Conservation (phyloP, 108 stramenopile species). For the Stephanodiscus minutulus region DNA sequence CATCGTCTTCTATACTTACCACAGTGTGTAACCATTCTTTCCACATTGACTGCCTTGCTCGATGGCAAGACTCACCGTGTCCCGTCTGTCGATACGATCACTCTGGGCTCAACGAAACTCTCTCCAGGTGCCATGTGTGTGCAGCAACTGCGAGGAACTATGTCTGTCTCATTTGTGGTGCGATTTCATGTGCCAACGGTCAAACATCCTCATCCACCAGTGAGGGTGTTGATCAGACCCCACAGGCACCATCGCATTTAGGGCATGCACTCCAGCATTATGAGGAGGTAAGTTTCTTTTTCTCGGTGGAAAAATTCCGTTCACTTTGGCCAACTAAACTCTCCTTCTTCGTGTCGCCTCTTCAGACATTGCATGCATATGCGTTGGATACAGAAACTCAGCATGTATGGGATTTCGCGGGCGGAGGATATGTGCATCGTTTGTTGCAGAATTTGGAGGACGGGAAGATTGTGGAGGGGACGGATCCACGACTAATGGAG, state of each 20-base stretch:
- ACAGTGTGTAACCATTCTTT: constrained; percentile 97
- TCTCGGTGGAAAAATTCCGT: too few relatives aligned
- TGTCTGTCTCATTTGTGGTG: constrained; percentile 85
- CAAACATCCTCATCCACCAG: constrained; percentile 1
- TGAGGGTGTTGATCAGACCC: background rate
- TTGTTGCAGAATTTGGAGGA: constrained; percentile 89
- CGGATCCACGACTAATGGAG: constrained; percentile 67
- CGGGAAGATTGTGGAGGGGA: constrained; percentile 91
- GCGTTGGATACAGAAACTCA: constrained; percentile 94
- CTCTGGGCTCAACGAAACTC: constrained; percentile 81
- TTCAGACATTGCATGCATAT: constrained; percentile 95
- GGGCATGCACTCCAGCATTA: constrained; percentile 89
- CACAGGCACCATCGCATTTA: constrained; percentile 32
- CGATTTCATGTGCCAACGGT: constrained; percentile 72
- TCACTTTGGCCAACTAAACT: too few relatives aligned
- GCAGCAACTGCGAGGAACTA: constrained; percentile 70
- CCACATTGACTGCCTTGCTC: constrained; percentile 85
- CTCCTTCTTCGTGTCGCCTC: too few relatives aligned
- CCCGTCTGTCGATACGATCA: constrained; percentile 94
- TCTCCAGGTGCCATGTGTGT: constrained; percentile 81
- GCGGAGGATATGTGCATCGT: constrained; percentile 94
- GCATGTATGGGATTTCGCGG: constrained; percentile 96
- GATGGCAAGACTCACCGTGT: constrained; percentile 89
- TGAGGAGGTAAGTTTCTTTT: constrained; percentile 32
- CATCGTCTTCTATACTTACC: constrained; percentile 69